Base-by-base conservation (phyloP, 176 grass and related monocot genomes). In the Cenchrus purpureus region DNA sequence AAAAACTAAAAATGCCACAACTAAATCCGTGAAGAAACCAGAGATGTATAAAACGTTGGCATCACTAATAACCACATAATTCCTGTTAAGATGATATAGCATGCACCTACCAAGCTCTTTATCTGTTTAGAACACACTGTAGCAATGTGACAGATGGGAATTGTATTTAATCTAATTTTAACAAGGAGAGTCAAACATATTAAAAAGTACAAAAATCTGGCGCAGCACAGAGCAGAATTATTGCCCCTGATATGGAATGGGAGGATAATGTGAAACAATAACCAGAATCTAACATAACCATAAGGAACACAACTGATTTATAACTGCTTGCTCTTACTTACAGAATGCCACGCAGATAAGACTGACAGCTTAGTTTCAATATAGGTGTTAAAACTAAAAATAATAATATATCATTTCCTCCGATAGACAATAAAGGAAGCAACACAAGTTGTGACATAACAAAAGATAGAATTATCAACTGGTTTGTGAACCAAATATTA, bases 371-470 rank as follows among this genome's bases (percentile, higher is more conserved):
- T 42, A 40, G 8, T 42, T 67, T 67, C 8, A 3, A 10, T 44
- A 40, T 69, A 20, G 17, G 9, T 10, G 17, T 67, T 12, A 40
- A 42, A 64, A 69, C 20, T 62, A 22, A 72, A 78, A 8, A 50
- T 22, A 12, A 37, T 56, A 8, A 60, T 25, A 22, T 34, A 68
- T 6, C 48, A 55, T n/a, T 73, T 32, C 28, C 1, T 12, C 54
- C 11, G 5, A 55, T 20, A 14, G 14, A 67, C 22, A 79, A 57
- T 37, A 73, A 50, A 65, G 7, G 72, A 88, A 51, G 79, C 40
- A 69, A 88, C 14, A 17, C 11, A 82, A 56, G 56, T 49, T 78
- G 66, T 48, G 40, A 73, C 16, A 78, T 64, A 48, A 72, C 14
- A 71, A 12, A 54, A 49, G 46, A 78, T 12, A 88, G 16, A 10